These are phyloP conservation scores for Pythium phragmitis DNA, from an alignment of 352 stramenopile species.

Conservation along the genomic window DNA sequence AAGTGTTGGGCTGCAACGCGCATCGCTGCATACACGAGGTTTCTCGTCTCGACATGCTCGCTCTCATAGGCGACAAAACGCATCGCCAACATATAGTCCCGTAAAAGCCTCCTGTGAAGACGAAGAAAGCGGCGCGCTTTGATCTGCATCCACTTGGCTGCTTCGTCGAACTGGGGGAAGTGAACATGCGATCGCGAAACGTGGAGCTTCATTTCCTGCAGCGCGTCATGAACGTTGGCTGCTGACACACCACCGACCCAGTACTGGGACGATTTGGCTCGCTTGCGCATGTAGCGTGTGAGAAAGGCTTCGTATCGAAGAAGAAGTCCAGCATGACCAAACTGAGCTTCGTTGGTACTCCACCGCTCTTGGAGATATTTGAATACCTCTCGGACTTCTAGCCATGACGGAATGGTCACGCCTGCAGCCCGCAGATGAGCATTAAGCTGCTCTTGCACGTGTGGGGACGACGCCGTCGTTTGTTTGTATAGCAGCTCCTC, in stretches of 20 bases:
- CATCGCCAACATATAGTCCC: slow-evolving; percentile 49
- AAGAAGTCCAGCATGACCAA: slow-evolving; percentile 45
- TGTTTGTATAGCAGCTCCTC: slow-evolving; percentile 61
- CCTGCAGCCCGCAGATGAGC: slow-evolving; percentile 35
- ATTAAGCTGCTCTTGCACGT: slow-evolving; percentile 45
- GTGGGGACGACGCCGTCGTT: slow-evolving; percentile 27
- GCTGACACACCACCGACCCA: slow-evolving; percentile 18
- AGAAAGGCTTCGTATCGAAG: slow-evolving; percentile 65
- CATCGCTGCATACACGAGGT: slow-evolving; percentile 42
- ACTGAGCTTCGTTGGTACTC: slow-evolving; percentile 31
- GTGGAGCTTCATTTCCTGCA: slow-evolving; percentile 50
- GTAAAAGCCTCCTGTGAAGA: slow-evolving; percentile 38
- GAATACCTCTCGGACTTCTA: slow-evolving; percentile 37
- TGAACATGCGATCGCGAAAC: slow-evolving; percentile 43
- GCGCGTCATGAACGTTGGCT: slow-evolving; percentile 22
- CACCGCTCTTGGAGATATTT: slow-evolving; percentile 43
- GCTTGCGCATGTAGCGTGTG: slow-evolving; percentile 37
- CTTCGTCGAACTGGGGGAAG: slow-evolving; percentile 41
- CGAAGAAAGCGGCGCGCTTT: slow-evolving; percentile 38
- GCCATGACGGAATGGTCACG: slow-evolving; percentile 44
- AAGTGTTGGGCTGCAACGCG: slow-evolving; percentile 40
- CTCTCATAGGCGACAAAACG: slow-evolving; percentile 35
- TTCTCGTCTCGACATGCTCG: slow-evolving; percentile 43
- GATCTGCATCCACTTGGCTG: slow-evolving; percentile 37
- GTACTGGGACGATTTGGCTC: slow-evolving; percentile 24